phyloP scores from a whole-genome alignment of 78 protist species.

The Acrasis kona region DNA sequence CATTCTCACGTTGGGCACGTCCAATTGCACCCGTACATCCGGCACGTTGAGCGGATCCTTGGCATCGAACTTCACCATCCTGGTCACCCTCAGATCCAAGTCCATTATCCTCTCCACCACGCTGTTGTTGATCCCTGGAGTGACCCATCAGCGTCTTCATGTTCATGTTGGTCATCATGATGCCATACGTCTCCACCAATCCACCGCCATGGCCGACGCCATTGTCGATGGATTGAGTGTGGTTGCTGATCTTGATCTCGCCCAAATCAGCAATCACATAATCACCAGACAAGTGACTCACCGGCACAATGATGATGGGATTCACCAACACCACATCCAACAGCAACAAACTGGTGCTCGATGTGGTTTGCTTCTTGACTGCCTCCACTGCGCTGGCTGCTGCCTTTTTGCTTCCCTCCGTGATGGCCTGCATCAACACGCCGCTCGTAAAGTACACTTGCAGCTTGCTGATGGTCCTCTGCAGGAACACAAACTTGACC shows the following conservation, averaged over 20 bases:
- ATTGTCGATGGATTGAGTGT: no score
- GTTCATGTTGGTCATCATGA: no score
- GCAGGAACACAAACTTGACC: not conserved
- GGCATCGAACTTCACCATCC: no score
- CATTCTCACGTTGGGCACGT: not conserved
- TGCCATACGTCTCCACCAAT: no score
- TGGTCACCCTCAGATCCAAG: no score
- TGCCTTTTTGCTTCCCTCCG: not conserved
- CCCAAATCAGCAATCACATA: not conserved
- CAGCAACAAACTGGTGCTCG: not conserved
- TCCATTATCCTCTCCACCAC: no score
- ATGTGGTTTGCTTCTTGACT: not conserved
- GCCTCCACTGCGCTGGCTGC: not conserved
- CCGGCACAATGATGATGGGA: not conserved
- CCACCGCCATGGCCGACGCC: no score
- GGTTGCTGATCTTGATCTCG: not conserved
- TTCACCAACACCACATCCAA: not conserved
- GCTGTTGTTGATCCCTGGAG: no score
- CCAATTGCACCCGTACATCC: no score
- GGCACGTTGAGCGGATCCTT: no score
- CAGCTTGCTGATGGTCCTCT: not conserved
- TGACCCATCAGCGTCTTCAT: no score
- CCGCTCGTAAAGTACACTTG: not conserved
- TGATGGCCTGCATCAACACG: not conserved
- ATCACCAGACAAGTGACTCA: not conserved